A percentile compares a stretch with the other conserved stretches of the same genome.
Evolutionary conservation across 177 flowering plant species (phyloP).

Genomic region (Telopea speciosissima): DNA sequence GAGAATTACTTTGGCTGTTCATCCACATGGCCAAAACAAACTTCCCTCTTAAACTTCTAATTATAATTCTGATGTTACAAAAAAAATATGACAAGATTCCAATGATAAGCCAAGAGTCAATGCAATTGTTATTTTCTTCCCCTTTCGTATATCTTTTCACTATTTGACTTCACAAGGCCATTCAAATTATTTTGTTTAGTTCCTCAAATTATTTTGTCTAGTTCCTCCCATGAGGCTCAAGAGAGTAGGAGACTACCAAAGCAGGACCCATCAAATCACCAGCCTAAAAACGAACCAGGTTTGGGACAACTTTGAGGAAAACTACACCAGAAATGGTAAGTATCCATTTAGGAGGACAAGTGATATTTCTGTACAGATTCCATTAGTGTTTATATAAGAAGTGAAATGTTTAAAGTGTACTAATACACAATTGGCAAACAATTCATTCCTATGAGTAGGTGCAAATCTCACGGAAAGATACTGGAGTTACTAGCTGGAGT

Average conservation of each 20-base stretch:
- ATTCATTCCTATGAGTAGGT: too few species aligned
- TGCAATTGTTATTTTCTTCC: neutral
- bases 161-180: neutral
- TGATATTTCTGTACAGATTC: too few species aligned
- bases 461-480: neutral
- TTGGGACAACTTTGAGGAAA: neutral
- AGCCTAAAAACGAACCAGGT: too few species aligned
- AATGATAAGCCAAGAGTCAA: neutral
- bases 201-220: too few species aligned
- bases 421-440: too few species aligned
- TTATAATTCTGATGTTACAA: neutral
- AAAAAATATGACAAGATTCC: neutral
- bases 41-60: slow-evolving; percentile 1
- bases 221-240: neutral
- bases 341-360: too few species aligned
- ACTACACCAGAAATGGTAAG: neutral
- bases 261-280: neutral
- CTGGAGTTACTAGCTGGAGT: neutral
- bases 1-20: neutral
- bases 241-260: too few species aligned
- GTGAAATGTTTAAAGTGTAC: too few species aligned
- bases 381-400: too few species aligned
- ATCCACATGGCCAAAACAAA: neutral
- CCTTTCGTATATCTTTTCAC: neutral
- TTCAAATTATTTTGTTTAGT: neutral